A percentile compares a stretch with the other conserved stretches of the same genome.
phyloP scores from a whole-genome alignment of 495 filamentous ascomycete genomes.

The Talaromyces trachyspermus region DNA sequence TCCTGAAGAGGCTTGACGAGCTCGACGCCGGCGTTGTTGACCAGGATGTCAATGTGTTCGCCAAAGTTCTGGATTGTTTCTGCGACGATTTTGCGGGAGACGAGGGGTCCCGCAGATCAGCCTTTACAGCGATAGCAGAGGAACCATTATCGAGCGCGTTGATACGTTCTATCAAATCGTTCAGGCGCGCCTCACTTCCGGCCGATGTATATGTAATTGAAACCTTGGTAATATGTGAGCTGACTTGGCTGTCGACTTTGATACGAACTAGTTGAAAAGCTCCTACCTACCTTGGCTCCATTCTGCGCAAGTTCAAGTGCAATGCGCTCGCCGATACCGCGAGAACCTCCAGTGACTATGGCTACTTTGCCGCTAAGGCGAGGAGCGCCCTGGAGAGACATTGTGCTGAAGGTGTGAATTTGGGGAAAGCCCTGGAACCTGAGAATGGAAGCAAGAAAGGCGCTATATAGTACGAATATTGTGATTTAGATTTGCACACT shows the following conservation, averaged over 20 bases:
- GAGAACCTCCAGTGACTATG: constrained; percentile 22
- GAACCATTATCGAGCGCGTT: not conserved
- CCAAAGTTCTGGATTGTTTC: constrained; percentile 21
- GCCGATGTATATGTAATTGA: constrained; percentile 10
- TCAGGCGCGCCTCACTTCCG: constrained; percentile 3
- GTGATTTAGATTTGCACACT: too few species aligned
- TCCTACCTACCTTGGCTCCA: constrained; percentile 19
- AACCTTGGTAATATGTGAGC: constrained; percentile 8
- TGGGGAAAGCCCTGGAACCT: too few species aligned
- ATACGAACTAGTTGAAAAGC: not conserved
- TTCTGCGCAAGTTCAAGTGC: constrained; percentile 21
- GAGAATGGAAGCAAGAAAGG: too few species aligned
- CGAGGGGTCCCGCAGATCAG: constrained; percentile 26
- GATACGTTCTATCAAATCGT: not conserved
- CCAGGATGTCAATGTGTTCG: constrained; percentile 16
- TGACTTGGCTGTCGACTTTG: not conserved
- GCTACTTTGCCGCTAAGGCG: constrained; percentile 12
- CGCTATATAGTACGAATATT: too few species aligned
- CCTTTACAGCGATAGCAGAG: constrained; percentile 26
- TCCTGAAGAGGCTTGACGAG: constrained; percentile 17
- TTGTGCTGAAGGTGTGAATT: too few species aligned
- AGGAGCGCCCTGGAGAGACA: too few species aligned
- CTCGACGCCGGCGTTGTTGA: constrained; percentile 17
- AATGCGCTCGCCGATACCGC: constrained; percentile 25
- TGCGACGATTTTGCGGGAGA: constrained; percentile 22